A percentile compares a stretch with the other conserved stretches of the same genome.
These are phyloP conservation scores for Apiotrichum sp. DNA, from an alignment of 1,284 basidiomycete genomes.

Conservation along the genomic window DNA sequence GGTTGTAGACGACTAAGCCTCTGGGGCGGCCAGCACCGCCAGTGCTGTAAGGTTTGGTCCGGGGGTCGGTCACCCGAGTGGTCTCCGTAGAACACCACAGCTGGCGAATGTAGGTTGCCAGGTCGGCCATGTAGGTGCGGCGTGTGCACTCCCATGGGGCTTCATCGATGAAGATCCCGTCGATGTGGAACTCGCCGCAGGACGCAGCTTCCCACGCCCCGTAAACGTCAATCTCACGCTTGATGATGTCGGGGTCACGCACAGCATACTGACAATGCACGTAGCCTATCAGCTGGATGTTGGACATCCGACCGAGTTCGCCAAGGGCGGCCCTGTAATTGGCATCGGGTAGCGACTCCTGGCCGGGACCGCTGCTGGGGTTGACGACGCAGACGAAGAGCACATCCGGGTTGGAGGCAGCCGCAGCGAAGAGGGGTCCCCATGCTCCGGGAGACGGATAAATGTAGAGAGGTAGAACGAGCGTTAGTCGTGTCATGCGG, in stretches of 20 bases:
- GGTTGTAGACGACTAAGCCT: slow-evolving; percentile 8
- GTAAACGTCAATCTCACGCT: slow-evolving; percentile 7
- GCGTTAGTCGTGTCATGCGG: not conserved
- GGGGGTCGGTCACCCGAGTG: not conserved
- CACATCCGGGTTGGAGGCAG: slow-evolving; percentile 1
- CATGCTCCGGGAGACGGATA: slow-evolving; percentile 6
- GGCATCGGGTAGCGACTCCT: not conserved
- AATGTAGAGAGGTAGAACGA: slow-evolving; percentile 11
- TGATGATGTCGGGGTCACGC: slow-evolving; percentile 1
- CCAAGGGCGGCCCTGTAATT: slow-evolving; percentile 1
- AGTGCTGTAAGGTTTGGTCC: too few species aligned
- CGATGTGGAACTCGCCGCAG: not conserved
- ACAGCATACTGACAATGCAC: slow-evolving; percentile 7
- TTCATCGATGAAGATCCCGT: slow-evolving; percentile 15
- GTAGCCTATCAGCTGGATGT: slow-evolving; percentile 10
- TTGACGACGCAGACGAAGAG: slow-evolving; percentile 10
- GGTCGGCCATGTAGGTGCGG: not conserved
- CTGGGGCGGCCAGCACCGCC: too few species aligned
- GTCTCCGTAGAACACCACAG: not conserved
- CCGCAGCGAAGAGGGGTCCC: slow-evolving; percentile 4
- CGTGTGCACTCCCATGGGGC: slow-evolving; percentile 4
- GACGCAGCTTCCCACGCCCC: slow-evolving; percentile 1
- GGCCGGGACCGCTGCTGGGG: slow-evolving; percentile 10
- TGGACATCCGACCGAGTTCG: slow-evolving; percentile 2
- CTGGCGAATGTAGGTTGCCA: slow-evolving; percentile 2